phyloP scores from a whole-genome alignment of 768 basidiomycete species.

The Lyophyllum atratum region DNA sequence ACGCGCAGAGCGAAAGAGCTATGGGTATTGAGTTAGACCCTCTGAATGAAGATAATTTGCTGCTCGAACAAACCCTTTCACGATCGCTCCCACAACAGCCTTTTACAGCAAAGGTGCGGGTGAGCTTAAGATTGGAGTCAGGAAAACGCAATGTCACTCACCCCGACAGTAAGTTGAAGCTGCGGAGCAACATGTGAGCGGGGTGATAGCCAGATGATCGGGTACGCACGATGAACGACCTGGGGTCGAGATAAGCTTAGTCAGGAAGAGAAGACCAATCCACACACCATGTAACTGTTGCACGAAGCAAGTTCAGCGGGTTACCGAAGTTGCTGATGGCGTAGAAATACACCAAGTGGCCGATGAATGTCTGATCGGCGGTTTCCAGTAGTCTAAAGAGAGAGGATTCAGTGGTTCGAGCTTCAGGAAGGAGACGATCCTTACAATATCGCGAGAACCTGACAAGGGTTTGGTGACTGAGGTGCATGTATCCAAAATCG shows the following conservation, averaged over 20 bases:
- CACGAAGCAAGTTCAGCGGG: constrained; percentile 33
- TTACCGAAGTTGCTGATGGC: constrained; percentile 46
- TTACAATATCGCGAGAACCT: constrained; percentile 45
- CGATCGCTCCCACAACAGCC: constrained; percentile 58
- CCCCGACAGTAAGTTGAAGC: constrained; percentile 50
- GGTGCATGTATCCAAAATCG: background rate
- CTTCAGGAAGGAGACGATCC: background rate
- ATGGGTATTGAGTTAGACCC: background rate
- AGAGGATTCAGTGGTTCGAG: background rate
- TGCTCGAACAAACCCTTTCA: constrained; percentile 42
- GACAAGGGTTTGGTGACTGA: background rate
- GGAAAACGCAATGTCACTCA: constrained; percentile 22
- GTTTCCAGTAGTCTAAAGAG: constrained; percentile 49
- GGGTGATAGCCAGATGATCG: background rate
- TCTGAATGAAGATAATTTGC: background rate
- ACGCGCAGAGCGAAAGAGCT: constrained; percentile 63
- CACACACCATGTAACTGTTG: constrained; percentile 48
- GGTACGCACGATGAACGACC: constrained; percentile 53
- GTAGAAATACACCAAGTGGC: constrained; percentile 59
- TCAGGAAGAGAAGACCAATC: background rate
- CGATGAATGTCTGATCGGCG: constrained; percentile 57
- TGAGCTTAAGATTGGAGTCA: background rate
- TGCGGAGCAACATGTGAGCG: constrained; percentile 18
- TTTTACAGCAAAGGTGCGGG: constrained; percentile 19
- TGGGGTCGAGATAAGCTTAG: constrained; percentile 17